Percentiles rank a stretch among this genome's conserved stretches.
phyloP scores from a whole-genome alignment of 129 eudicot genomes.

The Artemisia argyi region DNA sequence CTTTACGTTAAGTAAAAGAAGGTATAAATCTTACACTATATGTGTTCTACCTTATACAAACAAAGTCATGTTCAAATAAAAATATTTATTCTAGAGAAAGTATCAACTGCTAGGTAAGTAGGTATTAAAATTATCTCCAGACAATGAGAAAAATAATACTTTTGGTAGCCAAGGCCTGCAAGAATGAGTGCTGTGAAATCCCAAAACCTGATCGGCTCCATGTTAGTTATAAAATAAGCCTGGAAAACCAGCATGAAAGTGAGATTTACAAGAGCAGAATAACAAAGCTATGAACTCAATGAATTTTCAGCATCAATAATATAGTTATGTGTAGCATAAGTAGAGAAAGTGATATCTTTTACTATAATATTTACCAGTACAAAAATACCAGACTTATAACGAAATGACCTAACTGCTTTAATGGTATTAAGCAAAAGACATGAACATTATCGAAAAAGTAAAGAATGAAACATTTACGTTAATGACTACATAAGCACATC shows the following conservation, averaged over 20 bases:
- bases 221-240: constrained; percentile 95
- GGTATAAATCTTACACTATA: too few relatives aligned
- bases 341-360: neutral
- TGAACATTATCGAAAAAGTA: neutral
- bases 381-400: constrained; percentile 3
- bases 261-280: neutral
- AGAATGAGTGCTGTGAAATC: constrained; percentile 79
- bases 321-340: neutral
- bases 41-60: too few relatives aligned
- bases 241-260: constrained; percentile 36
- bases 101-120: neutral
- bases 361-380: neutral
- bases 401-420: neutral
- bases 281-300: neutral
- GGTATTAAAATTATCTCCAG: neutral
- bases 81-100: neutral
- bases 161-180: constrained; percentile 92
- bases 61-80: too few relatives aligned
- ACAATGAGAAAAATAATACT: constrained; percentile 47
- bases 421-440: neutral
- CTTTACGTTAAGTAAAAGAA: too few relatives aligned
- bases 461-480: too few relatives aligned
- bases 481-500: too few relatives aligned
- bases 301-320: too few relatives aligned
- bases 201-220: constrained; percentile 95